Base-by-base conservation (phyloP, 129 eudicot species). In the Escallonia rubra region DNA sequence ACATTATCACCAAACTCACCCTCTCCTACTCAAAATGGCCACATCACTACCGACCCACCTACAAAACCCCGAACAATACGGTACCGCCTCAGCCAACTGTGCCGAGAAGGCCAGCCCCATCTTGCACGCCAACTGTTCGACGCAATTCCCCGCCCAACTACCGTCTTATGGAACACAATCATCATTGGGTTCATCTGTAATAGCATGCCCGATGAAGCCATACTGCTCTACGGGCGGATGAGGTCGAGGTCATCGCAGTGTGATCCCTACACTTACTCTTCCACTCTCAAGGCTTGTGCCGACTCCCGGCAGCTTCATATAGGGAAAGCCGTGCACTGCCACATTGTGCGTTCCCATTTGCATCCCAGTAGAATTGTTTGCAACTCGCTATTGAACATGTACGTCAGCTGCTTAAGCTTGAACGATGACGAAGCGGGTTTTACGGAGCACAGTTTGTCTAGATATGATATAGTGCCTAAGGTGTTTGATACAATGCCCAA, bases 41-140 rank as follows among this genome's bases (percentile, higher is more conserved):
- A n/a, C 5, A 54, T 2, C 59, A 2, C 59, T 2, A 74, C 50
- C 7, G 62, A 69, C 45, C 74, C 70, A 59, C 71, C 58, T 12
- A 46, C 73, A 12, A 56, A 64, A 76, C 77, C 89, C 65, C 67
- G 68, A 69, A 82, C 96, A 60, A 76, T 85, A 56, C 77, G 89
- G 4, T 80, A 83, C 65, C 89, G 96, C 1, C 81, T 89, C n/a
- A 89, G 92, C 69, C 84, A 85, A 10, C 59, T 88, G 12, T 92
- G 96, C 73, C 58, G 76, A 67, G 74, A 92, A 69, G 91, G 91
- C 80, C 78, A 88, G 58, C 64, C 88, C 71, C 79, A 76, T 57
- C 81, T 86, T 62, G 96, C 96, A 51, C 88, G 86, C 88, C 92
- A 93, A 63, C 80, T 93, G 90, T 89, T 93, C 79, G 92, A 89